Conservation (phyloP, 139 green algal genomes). For the Chara braunii region DNA sequence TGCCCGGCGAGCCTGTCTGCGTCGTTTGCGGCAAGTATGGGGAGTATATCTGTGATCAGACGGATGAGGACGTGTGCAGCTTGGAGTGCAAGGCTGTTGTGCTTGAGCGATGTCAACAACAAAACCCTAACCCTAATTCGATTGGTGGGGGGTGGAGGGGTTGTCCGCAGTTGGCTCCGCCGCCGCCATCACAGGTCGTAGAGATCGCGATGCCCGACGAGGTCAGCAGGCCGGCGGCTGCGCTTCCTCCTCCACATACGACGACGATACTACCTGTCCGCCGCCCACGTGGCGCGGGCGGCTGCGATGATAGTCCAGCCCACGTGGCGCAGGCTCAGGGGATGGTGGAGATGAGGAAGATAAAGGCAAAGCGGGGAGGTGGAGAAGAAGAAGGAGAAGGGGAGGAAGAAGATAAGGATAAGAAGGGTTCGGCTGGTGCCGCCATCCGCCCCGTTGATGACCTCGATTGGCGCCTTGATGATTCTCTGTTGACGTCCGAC, state of each 20-base stretch:
- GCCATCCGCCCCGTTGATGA: neutral
- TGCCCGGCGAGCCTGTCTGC: slow-evolving; percentile 9
- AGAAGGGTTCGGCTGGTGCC: neutral
- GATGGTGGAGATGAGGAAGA: too few species aligned
- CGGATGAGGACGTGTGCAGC: slow-evolving; percentile 29
- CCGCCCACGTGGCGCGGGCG: neutral
- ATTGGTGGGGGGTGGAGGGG: too few species aligned
- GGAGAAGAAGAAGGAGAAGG: too few species aligned
- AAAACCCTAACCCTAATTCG: too few species aligned
- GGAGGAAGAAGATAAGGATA: too few species aligned
- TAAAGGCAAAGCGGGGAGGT: too few species aligned
- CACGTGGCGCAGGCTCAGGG: too few species aligned
- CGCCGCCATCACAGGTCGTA: neutral
- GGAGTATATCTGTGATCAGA: slow-evolving; percentile 26
- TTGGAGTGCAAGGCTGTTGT: slow-evolving; percentile 27
- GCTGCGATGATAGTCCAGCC: too few species aligned
- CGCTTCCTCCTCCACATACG: neutral
- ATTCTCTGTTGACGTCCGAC: neutral
- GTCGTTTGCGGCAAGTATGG: slow-evolving; percentile 16
- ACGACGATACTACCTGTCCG: neutral
- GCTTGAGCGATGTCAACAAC: neutral
- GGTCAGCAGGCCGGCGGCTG: neutral
- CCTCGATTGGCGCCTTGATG: neutral
- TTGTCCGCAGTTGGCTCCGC: too few species aligned
- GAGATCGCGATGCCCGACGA: neutral